Conservation (phyloP, 257 asterid genomes). For the Nicotiana obtusifolia region DNA sequence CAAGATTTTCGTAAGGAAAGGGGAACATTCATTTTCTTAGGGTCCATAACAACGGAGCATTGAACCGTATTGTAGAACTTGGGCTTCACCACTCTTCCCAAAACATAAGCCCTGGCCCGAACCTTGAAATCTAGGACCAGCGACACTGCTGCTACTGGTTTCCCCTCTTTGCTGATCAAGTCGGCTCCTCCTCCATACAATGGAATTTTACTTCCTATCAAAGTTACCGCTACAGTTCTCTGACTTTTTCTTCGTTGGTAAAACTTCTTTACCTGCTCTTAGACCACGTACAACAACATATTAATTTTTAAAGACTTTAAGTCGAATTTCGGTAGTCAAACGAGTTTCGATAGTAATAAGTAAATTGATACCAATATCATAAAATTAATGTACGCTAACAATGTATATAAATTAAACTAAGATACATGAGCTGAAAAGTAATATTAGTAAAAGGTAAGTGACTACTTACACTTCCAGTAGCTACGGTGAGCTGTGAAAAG, state of each 20-base stretch:
- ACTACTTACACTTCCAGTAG: conserved; percentile 58
- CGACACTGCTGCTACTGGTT: conserved; percentile 51
- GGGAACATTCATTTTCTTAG: conserved; percentile 58
- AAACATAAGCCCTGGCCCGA: conserved; percentile 69
- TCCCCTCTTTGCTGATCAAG: conserved; percentile 50
- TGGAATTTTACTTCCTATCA: conserved; percentile 55
- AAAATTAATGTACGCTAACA: too few relatives aligned
- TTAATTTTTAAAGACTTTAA: neutral
- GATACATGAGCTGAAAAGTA: neutral
- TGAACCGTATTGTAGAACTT: conserved; percentile 49
- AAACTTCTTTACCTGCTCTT: conserved; percentile 48
- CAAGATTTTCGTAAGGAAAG: conserved; percentile 49
- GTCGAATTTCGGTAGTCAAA: too few relatives aligned
- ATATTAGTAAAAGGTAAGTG: neutral
- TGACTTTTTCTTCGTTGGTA: conserved; percentile 75
- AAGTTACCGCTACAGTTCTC: conserved; percentile 37
- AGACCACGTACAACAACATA: neutral
- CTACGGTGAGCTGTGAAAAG: conserved; percentile 50
- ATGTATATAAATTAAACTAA: too few relatives aligned
- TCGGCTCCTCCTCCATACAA: conserved; percentile 77
- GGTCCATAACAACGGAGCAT: conserved; percentile 52
- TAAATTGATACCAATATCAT: too few relatives aligned
- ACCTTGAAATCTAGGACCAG: conserved; percentile 47
- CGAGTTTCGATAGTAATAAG: too few relatives aligned
- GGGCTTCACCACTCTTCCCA: conserved; percentile 82